These are phyloP conservation scores for Macrolepiota dolichaula DNA, from an alignment of 768 basidiomycete genomes.

Conservation along the genomic window DNA sequence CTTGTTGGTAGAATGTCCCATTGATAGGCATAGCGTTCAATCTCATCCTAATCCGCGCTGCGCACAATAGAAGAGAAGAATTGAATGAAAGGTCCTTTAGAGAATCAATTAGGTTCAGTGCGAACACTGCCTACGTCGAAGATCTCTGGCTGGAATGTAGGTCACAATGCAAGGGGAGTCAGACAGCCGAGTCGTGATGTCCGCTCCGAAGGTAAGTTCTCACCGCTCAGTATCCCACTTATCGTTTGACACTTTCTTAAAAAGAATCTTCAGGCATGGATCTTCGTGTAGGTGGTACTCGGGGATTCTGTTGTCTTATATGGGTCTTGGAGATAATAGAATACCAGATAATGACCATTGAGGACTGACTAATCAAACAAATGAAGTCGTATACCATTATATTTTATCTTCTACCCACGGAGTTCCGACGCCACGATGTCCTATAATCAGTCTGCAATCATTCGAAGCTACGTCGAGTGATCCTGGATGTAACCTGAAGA, in stretches of 20 bases:
- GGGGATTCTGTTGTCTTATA: too few species aligned
- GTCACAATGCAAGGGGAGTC: not conserved
- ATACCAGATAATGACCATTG: too few species aligned
- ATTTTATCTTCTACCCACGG: too few species aligned
- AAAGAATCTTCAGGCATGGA: not conserved
- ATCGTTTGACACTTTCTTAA: not conserved
- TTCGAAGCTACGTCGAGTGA: too few species aligned
- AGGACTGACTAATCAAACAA: too few species aligned
- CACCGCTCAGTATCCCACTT: not conserved
- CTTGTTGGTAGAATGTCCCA: not conserved
- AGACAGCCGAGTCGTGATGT: not conserved
- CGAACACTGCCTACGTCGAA: not conserved
- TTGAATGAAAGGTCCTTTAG: not conserved
- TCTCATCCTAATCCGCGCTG: constrained; percentile 7
- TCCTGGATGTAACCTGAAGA: too few species aligned
- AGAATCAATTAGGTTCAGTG: not conserved
- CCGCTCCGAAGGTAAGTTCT: not conserved
- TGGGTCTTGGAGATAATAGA: too few species aligned
- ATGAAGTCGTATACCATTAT: too few species aligned
- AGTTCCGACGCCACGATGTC: too few species aligned
- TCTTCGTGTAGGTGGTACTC: too few species aligned
- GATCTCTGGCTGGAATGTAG: not conserved
- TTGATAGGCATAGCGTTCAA: constrained; percentile 7
- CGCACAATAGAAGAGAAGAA: not conserved
- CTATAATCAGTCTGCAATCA: too few species aligned